phyloP scores from a whole-genome alignment of 495 filamentous ascomycete species.

The Thermothielavioides terrestris region DNA sequence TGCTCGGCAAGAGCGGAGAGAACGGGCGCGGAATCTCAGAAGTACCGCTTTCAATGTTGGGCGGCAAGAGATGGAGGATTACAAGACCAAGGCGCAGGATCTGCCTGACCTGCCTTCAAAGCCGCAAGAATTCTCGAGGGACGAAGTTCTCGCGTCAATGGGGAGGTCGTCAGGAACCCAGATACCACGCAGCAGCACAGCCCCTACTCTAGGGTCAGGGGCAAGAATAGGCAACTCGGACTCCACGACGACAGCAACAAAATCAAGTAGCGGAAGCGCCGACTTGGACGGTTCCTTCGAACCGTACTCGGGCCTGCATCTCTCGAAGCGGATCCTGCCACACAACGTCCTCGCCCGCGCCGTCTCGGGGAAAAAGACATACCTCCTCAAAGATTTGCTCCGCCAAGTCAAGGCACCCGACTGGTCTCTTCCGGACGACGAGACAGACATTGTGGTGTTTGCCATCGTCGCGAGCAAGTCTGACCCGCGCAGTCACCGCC shows the following conservation, averaged over 20 bases:
- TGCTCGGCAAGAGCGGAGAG: constrained; percentile 45
- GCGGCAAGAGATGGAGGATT: constrained; percentile 54
- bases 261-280: neutral
- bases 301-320: constrained; percentile 73
- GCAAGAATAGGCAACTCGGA: neutral
- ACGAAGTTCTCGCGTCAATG: constrained; percentile 51
- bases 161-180: constrained; percentile 21
- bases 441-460: constrained; percentile 79
- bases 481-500: constrained; percentile 60
- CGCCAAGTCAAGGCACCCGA: constrained; percentile 70
- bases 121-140: constrained; percentile 48
- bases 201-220: constrained; percentile 33
- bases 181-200: constrained; percentile 45
- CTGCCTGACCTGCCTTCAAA: constrained; percentile 41
- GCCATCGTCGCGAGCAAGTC: constrained; percentile 84
- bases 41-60: constrained; percentile 66
- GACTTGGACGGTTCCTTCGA: constrained; percentile 54
- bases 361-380: constrained; percentile 64
- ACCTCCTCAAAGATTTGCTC: constrained; percentile 73
- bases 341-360: constrained; percentile 69
- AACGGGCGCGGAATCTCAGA: constrained; percentile 48
- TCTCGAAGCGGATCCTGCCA: constrained; percentile 78
- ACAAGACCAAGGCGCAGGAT: constrained; percentile 52
- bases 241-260: constrained; percentile 3
- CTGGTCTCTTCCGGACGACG: constrained; percentile 77